A percentile compares a stretch with the other conserved stretches of the same genome.
These are phyloP conservation scores for Pythium myriotylum DNA, from an alignment of 352 stramenopile genomes.

Conservation along the genomic window DNA sequence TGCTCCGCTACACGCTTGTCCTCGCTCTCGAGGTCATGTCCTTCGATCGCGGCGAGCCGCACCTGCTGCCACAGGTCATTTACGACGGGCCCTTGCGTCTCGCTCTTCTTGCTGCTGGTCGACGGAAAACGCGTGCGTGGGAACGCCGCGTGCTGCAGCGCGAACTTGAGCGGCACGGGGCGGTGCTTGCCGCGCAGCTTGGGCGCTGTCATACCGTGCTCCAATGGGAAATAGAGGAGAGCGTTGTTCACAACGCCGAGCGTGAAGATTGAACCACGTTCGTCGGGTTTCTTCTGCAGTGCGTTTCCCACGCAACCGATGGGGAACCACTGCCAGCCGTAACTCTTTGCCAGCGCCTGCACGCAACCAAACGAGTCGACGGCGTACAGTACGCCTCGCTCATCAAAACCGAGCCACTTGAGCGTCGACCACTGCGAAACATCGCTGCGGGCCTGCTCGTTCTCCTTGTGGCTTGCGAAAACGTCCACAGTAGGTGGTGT, in stretches of 20 bases:
- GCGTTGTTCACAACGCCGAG: slow-evolving; percentile 75
- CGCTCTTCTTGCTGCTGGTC: slow-evolving; percentile 32
- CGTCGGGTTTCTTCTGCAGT: slow-evolving; percentile 58
- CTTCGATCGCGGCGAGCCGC: slow-evolving; percentile 44
- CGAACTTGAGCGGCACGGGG: slow-evolving; percentile 71
- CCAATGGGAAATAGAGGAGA: slow-evolving; percentile 73
- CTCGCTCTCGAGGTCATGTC: slow-evolving; percentile 22
- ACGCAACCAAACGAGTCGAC: slow-evolving; percentile 72
- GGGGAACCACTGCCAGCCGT: slow-evolving; percentile 73
- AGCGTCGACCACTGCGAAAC: slow-evolving; percentile 57
- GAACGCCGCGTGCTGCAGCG: slow-evolving; percentile 55
- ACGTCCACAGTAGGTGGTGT: slow-evolving; percentile 61
- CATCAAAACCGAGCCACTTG: slow-evolving; percentile 78
- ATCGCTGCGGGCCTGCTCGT: slow-evolving; percentile 46
- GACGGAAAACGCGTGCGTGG: slow-evolving; percentile 37
- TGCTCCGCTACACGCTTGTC: slow-evolving; percentile 60
- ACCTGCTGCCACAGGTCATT: slow-evolving; percentile 78
- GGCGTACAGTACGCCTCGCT: slow-evolving; percentile 66
- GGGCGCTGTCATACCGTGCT: slow-evolving; percentile 42
- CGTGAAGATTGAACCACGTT: slow-evolving; percentile 62
- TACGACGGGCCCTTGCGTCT: slow-evolving; percentile 11
- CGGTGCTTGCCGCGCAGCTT: slow-evolving; percentile 71
- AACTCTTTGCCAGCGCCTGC: slow-evolving; percentile 56
- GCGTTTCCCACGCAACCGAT: slow-evolving; percentile 67
- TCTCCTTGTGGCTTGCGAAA: slow-evolving; percentile 74